Evolutionary conservation across 192 early-diverging fungal genomes (phyloP).

Genomic region (Gonapodya sp.): DNA sequence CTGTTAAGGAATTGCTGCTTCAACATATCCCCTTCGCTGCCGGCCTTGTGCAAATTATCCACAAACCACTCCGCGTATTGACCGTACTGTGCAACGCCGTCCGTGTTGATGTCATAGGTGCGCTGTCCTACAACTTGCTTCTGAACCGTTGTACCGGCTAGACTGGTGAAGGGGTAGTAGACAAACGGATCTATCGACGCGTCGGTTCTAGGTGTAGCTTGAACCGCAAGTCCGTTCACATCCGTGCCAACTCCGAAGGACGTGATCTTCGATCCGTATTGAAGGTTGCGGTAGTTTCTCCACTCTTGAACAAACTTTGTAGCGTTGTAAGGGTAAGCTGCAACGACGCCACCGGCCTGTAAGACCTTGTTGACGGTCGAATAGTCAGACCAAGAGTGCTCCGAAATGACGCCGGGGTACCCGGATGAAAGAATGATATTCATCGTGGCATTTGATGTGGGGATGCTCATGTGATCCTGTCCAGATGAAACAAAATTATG

Average conservation of each 20-base stretch:
- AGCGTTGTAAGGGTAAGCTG: not conserved
- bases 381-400: slow-evolving; percentile 2
- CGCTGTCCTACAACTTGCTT: not conserved
- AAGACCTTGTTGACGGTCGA: slow-evolving; percentile 2
- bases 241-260: not conserved
- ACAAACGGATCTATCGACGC: not conserved
- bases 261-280: not conserved
- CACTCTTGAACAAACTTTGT: not conserved
- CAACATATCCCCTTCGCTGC: not conserved
- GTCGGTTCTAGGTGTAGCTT: not conserved
- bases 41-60: not conserved
- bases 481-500: too few species aligned
- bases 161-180: slow-evolving; percentile 11
- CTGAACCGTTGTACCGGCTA: not conserved
- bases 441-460: not conserved
- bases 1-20: not conserved
- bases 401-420: slow-evolving; percentile 10
- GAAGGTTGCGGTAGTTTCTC: not conserved
- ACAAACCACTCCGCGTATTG: slow-evolving; percentile 5
- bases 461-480: slow-evolving; percentile 9
- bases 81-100: slow-evolving; percentile 11
- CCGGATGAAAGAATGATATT: not conserved
- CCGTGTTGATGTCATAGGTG: slow-evolving; percentile 9
- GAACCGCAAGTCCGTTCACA: not conserved
- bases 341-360: not conserved